phyloP scores from a whole-genome alignment of 2,329 filamentous ascomycete species.

The Pyrenochaeta sp. region DNA sequence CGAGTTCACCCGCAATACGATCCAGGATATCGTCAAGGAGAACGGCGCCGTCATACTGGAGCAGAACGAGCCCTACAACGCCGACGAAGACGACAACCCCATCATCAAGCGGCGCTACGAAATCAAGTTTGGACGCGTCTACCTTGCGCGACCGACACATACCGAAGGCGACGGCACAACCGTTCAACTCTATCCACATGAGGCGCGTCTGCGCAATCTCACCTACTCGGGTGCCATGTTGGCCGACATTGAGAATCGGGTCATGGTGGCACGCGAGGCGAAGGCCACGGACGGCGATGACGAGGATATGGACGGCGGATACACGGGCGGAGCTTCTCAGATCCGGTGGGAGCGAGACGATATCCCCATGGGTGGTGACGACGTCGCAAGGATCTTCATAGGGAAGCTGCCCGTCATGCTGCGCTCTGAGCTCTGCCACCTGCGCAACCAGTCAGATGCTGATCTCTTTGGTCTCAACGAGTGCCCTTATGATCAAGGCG shows the following conservation, averaged over 20 bases:
- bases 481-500: slow-evolving; percentile 97
- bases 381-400: slow-evolving; percentile 82
- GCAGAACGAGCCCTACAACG: slow-evolving; percentile 80
- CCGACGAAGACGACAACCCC: slow-evolving; percentile 71
- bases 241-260: slow-evolving; percentile 84
- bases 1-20: slow-evolving; percentile 92
- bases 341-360: slow-evolving; percentile 60
- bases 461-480: slow-evolving; percentile 92
- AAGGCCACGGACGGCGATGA: slow-evolving; percentile 74
- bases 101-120: slow-evolving; percentile 92
- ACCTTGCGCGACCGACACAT: slow-evolving; percentile 87
- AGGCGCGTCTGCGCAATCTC: slow-evolving; percentile 92
- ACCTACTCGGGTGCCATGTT: slow-evolving; percentile 95
- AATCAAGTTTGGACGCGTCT: slow-evolving; percentile 90
- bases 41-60: slow-evolving; percentile 92
- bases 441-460: slow-evolving; percentile 83
- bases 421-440: slow-evolving; percentile 92
- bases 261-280: slow-evolving; percentile 82
- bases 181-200: slow-evolving; percentile 86
- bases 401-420: slow-evolving; percentile 98
- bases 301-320: slow-evolving; percentile 53
- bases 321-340: slow-evolving; percentile 42
- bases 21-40: slow-evolving; percentile 93
- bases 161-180: slow-evolving; percentile 92
- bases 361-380: slow-evolving; percentile 54